Evolutionary conservation across 805 yeast genomes (phyloP).

Genomic region (Candida oleophila): DNA sequence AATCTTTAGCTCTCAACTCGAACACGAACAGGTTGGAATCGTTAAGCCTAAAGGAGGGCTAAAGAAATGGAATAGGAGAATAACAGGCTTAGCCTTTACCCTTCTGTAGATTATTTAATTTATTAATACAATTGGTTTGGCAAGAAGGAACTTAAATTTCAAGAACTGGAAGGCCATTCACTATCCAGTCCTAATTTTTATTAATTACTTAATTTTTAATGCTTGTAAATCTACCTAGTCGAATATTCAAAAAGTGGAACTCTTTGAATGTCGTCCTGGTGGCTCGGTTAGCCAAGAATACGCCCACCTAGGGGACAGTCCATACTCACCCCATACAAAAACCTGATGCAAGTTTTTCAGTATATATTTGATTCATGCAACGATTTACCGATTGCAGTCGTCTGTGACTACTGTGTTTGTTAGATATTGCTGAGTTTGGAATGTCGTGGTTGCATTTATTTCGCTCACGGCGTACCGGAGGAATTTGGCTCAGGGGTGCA

Average conservation of each 20-base stretch:
- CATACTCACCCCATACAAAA: background rate
- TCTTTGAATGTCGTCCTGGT: background rate
- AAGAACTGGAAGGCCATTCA: background rate
- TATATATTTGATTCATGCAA: background rate
- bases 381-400: conserved; percentile 1
- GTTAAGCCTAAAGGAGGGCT: conserved; percentile 11
- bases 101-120: too few species aligned
- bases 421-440: background rate
- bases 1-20: conserved; percentile 25
- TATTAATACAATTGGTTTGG: too few species aligned
- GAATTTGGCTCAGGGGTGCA: conserved; percentile 1
- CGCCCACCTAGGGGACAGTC: background rate
- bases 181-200: too few species aligned
- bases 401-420: background rate
- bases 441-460: background rate
- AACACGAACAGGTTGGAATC: conserved; percentile 32
- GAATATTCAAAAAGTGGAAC: too few species aligned
- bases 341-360: too few species aligned
- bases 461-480: background rate
- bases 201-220: too few species aligned
- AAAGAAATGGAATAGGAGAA: too few species aligned
- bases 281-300: too few species aligned
- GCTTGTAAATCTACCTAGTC: background rate
- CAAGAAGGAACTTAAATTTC: too few species aligned
- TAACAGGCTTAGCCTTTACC: too few species aligned